Evolutionary conservation across 2,329 filamentous ascomycete genomes (phyloP).

Genomic region (Mariannaea elegans): DNA sequence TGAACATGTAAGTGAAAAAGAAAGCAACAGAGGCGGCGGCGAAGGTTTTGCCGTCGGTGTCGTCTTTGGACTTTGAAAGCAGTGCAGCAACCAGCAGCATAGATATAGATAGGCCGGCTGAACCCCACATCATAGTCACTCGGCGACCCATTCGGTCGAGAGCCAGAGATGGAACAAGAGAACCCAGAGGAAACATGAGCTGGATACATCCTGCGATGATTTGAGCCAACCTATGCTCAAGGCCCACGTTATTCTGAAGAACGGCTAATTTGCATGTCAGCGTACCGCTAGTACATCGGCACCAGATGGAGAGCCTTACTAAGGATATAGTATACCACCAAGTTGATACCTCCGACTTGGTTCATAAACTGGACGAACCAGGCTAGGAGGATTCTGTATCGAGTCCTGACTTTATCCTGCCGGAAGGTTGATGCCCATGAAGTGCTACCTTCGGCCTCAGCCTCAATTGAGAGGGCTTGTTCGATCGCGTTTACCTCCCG

Average conservation of each 20-base stretch:
- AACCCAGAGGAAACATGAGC: conserved; percentile 50
- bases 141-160: conserved; percentile 50
- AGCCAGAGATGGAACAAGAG: conserved; percentile 45
- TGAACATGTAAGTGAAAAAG: conserved; percentile 33
- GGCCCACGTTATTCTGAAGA: conserved; percentile 22
- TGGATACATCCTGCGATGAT: conserved; percentile 49
- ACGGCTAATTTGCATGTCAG: conserved; percentile 12
- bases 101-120: conserved; percentile 28
- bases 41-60: conserved; percentile 17
- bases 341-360: conserved; percentile 59
- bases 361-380: conserved; percentile 41
- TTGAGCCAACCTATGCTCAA: conserved; percentile 36
- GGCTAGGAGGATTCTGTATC: conserved; percentile 23
- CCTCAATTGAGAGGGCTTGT: conserved; percentile 50
- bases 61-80: conserved; percentile 18
- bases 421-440: conserved; percentile 49
- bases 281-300: not conserved
- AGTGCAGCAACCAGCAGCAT: conserved; percentile 32
- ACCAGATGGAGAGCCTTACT: conserved; percentile 24
- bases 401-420: conserved; percentile 26
- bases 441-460: conserved; percentile 39
- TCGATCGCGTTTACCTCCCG: conserved; percentile 49
- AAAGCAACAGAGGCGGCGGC: conserved; percentile 27
- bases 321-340: conserved; percentile 50
- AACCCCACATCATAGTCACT: conserved; percentile 53